Evolutionary conservation across 768 basidiomycete genomes (phyloP), one percentile per base, ranked within the genome.

Genomic region (Hebeloma cylindrosporum): DNA sequence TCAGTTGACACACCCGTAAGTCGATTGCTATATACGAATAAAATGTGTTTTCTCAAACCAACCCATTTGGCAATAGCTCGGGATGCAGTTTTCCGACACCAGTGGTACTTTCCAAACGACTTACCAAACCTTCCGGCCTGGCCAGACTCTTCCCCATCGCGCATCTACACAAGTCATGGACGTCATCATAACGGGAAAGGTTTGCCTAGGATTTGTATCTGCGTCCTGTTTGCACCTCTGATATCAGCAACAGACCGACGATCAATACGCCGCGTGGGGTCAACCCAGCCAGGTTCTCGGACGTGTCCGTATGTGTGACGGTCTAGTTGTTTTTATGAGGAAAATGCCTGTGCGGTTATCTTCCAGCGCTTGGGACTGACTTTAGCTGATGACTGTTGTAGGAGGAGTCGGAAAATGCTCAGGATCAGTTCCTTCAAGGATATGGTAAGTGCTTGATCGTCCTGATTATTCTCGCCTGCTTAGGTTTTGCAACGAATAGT

Each of bases 281-380:
- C 71, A 67, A 3, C 78, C 74, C 44, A 70, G 63, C 36, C 42
- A 34, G 43, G 67, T 84, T 38, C 59, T 77, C 30, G 84, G 84
- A 27, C 75, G 82, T 22, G 65, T 85, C 10, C 67, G 84, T 22
- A 61, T 77, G 6, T 67, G 68, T 28, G 84, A 86, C 60, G 84
- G 84, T 10, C 64, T 84, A 28, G 64, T 83, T 21, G 71, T 76
- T 3, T 60, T 85, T 25, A 51, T 71, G 20, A 51, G 47, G 40
- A 48, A 38, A 21, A 35, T 32, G 18, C 45, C 37, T 11, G 54
- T 56, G 21, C 33, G 56, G 45, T 27, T 20, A 25, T 4, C 1
- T 33, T 16, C 17, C 10, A 33, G 7, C 28, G 20, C 29, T 47
- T 27, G 37, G 25, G 32, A 10, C 25, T 14, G 9, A 36, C 42